Conservation (phyloP, 306 rosid species). For the Vigna nakashimae region DNA sequence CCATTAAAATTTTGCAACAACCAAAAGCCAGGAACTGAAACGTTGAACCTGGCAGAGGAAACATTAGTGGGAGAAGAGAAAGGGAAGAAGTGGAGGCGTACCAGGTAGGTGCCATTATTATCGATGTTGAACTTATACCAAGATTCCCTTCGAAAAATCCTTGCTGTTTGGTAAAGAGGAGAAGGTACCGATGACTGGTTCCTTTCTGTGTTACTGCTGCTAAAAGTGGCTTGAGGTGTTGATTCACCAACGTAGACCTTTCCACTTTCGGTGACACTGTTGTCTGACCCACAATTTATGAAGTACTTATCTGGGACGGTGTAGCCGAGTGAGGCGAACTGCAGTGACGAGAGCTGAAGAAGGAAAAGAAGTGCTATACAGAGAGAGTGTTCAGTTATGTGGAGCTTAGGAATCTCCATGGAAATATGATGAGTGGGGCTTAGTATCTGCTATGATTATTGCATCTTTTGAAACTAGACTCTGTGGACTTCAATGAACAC, state of each 20-base stretch:
- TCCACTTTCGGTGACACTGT: background rate
- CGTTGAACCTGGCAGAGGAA: conserved; percentile 52
- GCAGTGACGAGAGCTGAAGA: conserved; percentile 38
- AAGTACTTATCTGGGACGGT: conserved; percentile 30
- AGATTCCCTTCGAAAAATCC: background rate
- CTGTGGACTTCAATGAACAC: background rate
- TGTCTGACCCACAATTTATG: conserved; percentile 55
- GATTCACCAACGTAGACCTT: conserved; percentile 31
- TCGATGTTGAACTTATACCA: conserved; percentile 21
- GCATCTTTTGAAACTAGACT: background rate
- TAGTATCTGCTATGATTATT: background rate
- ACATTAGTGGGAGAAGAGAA: conserved; percentile 41
- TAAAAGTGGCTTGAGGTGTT: background rate
- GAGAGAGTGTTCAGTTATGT: background rate
- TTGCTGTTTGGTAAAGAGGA: conserved; percentile 50
- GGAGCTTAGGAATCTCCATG: conserved; percentile 35
- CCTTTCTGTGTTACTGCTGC: fast-evolving
- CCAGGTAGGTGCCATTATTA: conserved; percentile 34
- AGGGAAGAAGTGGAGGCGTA: conserved; percentile 65
- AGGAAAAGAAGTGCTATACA: conserved; percentile 4
- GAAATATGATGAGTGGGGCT: background rate
- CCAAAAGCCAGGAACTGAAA: conserved; percentile 38
- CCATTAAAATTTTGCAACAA: conserved; percentile 33
- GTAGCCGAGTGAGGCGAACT: conserved; percentile 17
- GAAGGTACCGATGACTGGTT: background rate